Percentiles rank a stretch among this genome's conserved stretches.
Conservation (phyloP, 1,284 basidiomycete genomes). For the Ganoderma leucocontextum region DNA sequence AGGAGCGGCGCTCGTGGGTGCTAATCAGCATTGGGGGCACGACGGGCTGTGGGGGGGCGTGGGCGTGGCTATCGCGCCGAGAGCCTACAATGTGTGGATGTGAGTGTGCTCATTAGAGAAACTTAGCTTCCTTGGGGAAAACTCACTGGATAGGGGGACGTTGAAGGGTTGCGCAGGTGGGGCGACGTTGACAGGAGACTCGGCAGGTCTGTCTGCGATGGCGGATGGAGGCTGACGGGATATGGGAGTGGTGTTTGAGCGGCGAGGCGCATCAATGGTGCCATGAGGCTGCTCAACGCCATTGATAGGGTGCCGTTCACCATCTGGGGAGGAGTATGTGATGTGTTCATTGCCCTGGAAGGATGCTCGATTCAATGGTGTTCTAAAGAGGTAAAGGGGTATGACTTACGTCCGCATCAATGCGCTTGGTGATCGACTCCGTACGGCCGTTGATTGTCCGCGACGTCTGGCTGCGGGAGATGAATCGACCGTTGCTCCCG, state of each 20-base stretch:
- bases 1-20: constrained; percentile 14
- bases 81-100: not conserved
- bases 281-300: constrained; percentile 64
- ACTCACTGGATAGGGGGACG: constrained; percentile 20
- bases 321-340: constrained; percentile 69
- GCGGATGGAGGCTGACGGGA: constrained; percentile 10
- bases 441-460: constrained; percentile 71
- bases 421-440: constrained; percentile 61
- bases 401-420: constrained; percentile 61
- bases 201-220: constrained; percentile 22
- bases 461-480: constrained; percentile 61
- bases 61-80: constrained; percentile 12
- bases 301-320: constrained; percentile 71
- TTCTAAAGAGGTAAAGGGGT: constrained; percentile 1
- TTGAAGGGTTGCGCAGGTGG: constrained; percentile 15
- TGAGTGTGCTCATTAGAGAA: not conserved
- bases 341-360: constrained; percentile 76
- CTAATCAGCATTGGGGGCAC: constrained; percentile 13
- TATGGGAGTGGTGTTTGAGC: constrained; percentile 14
- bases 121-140: not conserved
- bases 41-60: constrained; percentile 8
- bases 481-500: constrained; percentile 48
- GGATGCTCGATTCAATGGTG: constrained; percentile 3
- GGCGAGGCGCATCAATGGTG: constrained; percentile 18
- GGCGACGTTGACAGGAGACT: constrained; percentile 14